phyloP scores from a whole-genome alignment of 2,329 filamentous ascomycete genomes.

The Aspergillus vadensis region DNA sequence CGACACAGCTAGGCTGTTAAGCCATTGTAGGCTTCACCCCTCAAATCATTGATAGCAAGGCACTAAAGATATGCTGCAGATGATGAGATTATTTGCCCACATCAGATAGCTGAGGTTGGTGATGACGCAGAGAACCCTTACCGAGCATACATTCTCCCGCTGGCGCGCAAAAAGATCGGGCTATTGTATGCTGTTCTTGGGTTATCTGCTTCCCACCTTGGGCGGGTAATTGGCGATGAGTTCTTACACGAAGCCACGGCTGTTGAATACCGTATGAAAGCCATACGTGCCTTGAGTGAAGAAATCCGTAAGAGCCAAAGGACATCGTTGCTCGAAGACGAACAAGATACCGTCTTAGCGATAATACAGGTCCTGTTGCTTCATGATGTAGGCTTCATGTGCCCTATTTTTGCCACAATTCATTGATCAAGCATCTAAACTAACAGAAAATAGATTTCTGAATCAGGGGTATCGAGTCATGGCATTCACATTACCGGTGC shows the following conservation, averaged over 20 bases:
- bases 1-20: constrained; percentile 23
- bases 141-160: constrained; percentile 30
- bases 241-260: constrained; percentile 28
- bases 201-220: constrained; percentile 32
- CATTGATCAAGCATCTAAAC: background rate
- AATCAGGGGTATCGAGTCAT: constrained; percentile 34
- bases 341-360: constrained; percentile 33
- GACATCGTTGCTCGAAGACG: constrained; percentile 23
- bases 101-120: constrained; percentile 32
- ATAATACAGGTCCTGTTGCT: constrained; percentile 35
- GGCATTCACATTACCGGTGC: constrained; percentile 37
- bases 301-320: constrained; percentile 31
- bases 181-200: constrained; percentile 33
- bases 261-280: constrained; percentile 32
- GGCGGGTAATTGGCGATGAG: constrained; percentile 23
- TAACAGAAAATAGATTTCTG: constrained; percentile 29
- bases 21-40: constrained; percentile 23
- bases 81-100: constrained; percentile 31
- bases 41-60: background rate
- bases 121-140: constrained; percentile 30
- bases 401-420: too few species aligned
- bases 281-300: constrained; percentile 30
- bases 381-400: constrained; percentile 29
- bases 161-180: constrained; percentile 32
- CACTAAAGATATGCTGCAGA: constrained; percentile 20